Evolutionary conservation across 1,284 basidiomycete species (phyloP).

Genomic region (Melanopsichium pennsylvanicum): DNA sequence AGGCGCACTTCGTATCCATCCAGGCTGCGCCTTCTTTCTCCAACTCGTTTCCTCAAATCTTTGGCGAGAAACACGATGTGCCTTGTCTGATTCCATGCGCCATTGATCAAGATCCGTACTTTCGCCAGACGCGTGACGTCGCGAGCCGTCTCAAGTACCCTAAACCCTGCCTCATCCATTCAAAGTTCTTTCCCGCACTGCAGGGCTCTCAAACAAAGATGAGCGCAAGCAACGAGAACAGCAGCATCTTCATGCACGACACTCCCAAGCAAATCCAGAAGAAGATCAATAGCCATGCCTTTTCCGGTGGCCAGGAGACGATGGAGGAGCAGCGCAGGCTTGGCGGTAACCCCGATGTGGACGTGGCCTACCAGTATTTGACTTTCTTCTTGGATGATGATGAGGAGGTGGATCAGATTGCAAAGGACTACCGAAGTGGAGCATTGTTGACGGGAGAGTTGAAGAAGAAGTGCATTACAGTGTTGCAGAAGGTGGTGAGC

Average conservation of each 20-base stretch:
- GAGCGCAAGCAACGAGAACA: slow-evolving; percentile 91
- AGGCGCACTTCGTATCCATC: slow-evolving; percentile 96
- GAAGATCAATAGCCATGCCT: slow-evolving; percentile 82
- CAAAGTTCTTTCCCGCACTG: slow-evolving; percentile 97
- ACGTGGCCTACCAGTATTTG: slow-evolving; percentile 94
- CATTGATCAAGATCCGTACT: slow-evolving; percentile 92
- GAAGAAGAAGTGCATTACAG: slow-evolving; percentile 86
- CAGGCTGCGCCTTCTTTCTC: slow-evolving; percentile 97
- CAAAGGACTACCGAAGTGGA: slow-evolving; percentile 90
- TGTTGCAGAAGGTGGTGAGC: slow-evolving; percentile 83
- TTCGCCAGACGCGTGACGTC: slow-evolving; percentile 94
- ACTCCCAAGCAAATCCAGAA: slow-evolving; percentile 93
- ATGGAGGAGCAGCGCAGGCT: slow-evolving; percentile 88
- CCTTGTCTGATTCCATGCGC: slow-evolving; percentile 97
- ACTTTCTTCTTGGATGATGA: slow-evolving; percentile 98
- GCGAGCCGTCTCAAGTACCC: slow-evolving; percentile 93
- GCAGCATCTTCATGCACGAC: slow-evolving; percentile 94
- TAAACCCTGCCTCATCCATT: slow-evolving; percentile 89
- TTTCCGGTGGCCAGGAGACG: slow-evolving; percentile 74
- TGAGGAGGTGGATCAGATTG: slow-evolving; percentile 79
- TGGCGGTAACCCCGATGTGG: slow-evolving; percentile 93
- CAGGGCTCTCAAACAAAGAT: slow-evolving; percentile 99
- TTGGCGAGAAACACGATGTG: slow-evolving; percentile 81
- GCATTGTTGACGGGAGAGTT: slow-evolving; percentile 87
- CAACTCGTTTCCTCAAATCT: slow-evolving; percentile 98